These are phyloP conservation scores for Colletotrichum cordylinicola DNA, from an alignment of 2,329 filamentous ascomycete species.

Conservation along the genomic window DNA sequence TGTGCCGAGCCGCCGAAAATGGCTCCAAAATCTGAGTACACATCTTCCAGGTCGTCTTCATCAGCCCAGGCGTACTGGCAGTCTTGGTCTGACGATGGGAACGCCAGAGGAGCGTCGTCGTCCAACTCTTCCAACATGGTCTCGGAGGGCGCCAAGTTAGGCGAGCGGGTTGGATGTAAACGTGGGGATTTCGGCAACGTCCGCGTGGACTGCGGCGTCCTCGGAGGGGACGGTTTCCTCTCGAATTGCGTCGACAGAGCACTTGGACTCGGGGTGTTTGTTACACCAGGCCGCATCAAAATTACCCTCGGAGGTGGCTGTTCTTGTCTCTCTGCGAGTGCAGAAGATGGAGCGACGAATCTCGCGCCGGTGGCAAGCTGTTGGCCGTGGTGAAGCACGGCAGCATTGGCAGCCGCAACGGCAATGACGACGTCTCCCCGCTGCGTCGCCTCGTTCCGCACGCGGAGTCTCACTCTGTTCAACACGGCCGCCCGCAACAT, in stretches of 20 bases:
- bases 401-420: conserved; percentile 36
- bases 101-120: conserved; percentile 53
- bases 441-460: conserved; percentile 42
- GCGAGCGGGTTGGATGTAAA: conserved; percentile 2
- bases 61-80: conserved; percentile 45
- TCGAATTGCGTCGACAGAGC: neutral
- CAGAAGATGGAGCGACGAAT: conserved; percentile 29
- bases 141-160: conserved; percentile 33
- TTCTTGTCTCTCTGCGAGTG: neutral
- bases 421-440: conserved; percentile 35
- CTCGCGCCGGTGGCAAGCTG: conserved; percentile 36
- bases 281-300: neutral
- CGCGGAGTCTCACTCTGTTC: conserved; percentile 61
- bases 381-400: conserved; percentile 38
- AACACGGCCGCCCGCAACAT: conserved; percentile 70
- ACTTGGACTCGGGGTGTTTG: neutral
- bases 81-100: conserved; percentile 52
- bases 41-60: conserved; percentile 52
- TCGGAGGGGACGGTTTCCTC: neutral
- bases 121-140: conserved; percentile 36
- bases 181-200: conserved; percentile 6
- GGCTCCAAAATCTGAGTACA: conserved; percentile 61
- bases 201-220: neutral
- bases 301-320: conserved; percentile 1
- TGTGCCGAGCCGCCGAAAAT: conserved; percentile 47